Conservation (phyloP, 192 early-diverging fungal species). For the Neocallimastix lanati region DNA sequence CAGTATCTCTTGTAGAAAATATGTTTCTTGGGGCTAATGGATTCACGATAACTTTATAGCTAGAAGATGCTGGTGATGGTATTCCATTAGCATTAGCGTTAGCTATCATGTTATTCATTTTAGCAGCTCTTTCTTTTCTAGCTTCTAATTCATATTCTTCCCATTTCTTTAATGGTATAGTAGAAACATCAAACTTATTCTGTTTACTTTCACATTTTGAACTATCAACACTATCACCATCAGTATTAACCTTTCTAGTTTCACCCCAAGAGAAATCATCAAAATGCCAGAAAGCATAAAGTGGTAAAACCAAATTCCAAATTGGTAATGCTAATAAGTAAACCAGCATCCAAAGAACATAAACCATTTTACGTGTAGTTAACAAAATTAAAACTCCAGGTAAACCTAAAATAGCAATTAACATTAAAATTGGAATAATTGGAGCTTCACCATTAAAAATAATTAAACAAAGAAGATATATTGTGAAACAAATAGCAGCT, state of each 20-base stretch:
- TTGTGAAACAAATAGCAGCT: conserved; percentile 75
- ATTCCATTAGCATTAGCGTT: no score
- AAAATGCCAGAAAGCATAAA: conserved; percentile 97
- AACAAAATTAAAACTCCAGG: conserved; percentile 62
- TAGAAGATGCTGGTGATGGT: no score
- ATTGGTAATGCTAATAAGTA: conserved; percentile 38
- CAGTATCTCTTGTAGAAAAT: not conserved
- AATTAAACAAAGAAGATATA: conserved; percentile 34
- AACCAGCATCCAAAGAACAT: conserved; percentile 26
- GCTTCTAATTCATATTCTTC: conserved; percentile 13
- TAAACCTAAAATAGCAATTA: conserved; percentile 52
- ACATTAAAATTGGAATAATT: conserved; percentile 43
- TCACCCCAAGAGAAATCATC: conserved; percentile 99
- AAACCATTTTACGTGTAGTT: conserved; percentile 58
- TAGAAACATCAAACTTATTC: conserved; percentile 12
- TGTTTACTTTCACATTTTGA: conserved; percentile 11
- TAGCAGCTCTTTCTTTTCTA: not conserved
- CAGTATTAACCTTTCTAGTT: conserved; percentile 58
- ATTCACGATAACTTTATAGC: not conserved
- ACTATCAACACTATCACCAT: conserved; percentile 59
- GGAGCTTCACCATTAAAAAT: conserved; percentile 3
- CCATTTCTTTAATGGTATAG: conserved; percentile 18
- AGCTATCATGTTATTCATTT: not conserved
- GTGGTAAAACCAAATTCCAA: conserved; percentile 85
- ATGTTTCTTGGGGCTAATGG: not conserved